These are phyloP conservation scores for cucumber (Cucumis sativus) DNA, from an alignment of 306 rosid genomes.

Conservation along the genomic window DNA sequence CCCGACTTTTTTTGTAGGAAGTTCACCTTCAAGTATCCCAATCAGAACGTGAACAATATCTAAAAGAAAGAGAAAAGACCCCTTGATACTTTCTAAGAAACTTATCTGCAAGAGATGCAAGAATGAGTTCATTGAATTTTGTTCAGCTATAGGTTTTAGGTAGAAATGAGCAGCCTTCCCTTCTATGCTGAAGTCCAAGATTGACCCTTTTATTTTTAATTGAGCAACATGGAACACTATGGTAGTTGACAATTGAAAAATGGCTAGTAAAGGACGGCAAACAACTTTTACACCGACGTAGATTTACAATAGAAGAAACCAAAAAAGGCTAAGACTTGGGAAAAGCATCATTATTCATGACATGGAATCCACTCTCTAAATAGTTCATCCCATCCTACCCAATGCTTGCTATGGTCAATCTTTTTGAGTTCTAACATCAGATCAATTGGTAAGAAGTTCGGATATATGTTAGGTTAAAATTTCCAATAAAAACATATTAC, in stretches of 20 bases:
- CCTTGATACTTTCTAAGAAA: not conserved
- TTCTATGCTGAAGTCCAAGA: not conserved
- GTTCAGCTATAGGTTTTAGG: not conserved
- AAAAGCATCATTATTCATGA: not conserved
- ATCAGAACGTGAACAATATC: not conserved
- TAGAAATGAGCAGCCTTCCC: not conserved
- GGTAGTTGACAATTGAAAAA: not conserved
- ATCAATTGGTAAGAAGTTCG: too few species aligned
- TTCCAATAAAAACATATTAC: too few species aligned
- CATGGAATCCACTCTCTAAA: not conserved
- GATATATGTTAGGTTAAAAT: too few species aligned
- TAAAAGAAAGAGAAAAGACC: not conserved
- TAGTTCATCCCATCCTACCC: not conserved
- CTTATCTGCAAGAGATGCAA: not conserved
- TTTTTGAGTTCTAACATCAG: not conserved
- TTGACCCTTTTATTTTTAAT: not conserved
- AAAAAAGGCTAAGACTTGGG: not conserved
- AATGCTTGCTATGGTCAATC: not conserved
- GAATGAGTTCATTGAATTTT: not conserved
- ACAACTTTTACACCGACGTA: not conserved
- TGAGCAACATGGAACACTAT: not conserved
- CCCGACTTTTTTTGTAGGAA: not conserved
- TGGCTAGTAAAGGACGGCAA: not conserved
- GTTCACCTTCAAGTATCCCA: not conserved
- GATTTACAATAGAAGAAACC: not conserved